Conservation (phyloP, 768 basidiomycete species). For the Sistotremastrum niveocremeum region DNA sequence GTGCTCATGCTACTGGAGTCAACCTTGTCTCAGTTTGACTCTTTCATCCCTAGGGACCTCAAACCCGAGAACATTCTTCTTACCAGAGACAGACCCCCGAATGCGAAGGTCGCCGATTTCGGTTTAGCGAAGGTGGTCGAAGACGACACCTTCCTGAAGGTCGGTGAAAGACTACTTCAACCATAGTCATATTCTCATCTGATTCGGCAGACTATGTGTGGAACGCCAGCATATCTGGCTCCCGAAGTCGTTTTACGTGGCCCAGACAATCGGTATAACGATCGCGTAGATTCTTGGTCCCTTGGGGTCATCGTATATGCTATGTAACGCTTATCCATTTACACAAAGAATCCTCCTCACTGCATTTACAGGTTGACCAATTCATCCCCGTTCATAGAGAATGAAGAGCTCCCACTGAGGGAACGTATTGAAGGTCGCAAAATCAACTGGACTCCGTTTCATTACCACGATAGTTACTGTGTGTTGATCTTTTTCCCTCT, state of each 20-base stretch:
- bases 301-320: conserved; percentile 89
- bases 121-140: conserved; percentile 90
- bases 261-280: conserved; percentile 60
- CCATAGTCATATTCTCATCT: conserved; percentile 2
- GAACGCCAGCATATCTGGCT: conserved; percentile 88
- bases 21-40: conserved; percentile 56
- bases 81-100: conserved; percentile 53
- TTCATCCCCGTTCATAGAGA: conserved; percentile 68
- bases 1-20: background rate
- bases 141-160: conserved; percentile 60
- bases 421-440: conserved; percentile 41
- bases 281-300: conserved; percentile 91
- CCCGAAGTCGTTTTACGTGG: conserved; percentile 74
- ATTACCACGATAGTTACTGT: conserved; percentile 6
- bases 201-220: conserved; percentile 70
- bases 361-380: conserved; percentile 49
- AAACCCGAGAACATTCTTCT: conserved; percentile 87
- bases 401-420: conserved; percentile 47
- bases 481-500: background rate
- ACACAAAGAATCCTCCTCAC: background rate
- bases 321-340: conserved; percentile 41
- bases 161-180: conserved; percentile 20
- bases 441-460: conserved; percentile 49
- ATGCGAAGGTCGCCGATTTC: conserved; percentile 89
- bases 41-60: conserved; percentile 85